These are phyloP conservation scores for Cardiospermum halicacabum DNA, from an alignment of 345 rosid species.

Conservation along the genomic window DNA sequence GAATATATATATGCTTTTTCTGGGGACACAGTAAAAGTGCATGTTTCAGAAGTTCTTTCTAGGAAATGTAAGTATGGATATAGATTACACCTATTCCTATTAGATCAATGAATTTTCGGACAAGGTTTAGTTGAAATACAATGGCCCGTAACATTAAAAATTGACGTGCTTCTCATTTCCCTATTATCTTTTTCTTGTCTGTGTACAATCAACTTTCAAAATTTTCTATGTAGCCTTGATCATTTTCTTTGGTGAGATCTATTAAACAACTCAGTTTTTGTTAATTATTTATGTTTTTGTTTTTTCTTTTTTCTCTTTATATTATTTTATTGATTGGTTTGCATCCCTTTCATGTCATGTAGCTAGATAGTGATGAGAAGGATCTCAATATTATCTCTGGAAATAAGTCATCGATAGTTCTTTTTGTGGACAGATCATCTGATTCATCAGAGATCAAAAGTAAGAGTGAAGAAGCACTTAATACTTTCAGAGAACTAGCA, in stretches of 20 bases:
- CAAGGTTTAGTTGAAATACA: neutral
- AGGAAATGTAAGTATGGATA: neutral
- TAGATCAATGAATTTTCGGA: neutral
- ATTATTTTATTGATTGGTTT: neutral
- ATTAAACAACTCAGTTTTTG: neutral
- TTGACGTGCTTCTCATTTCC: neutral
- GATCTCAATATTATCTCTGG: constrained; percentile 54
- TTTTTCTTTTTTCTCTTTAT: too few relatives aligned
- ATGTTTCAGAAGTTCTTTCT: neutral
- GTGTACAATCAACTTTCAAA: neutral
- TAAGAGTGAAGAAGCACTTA: constrained; percentile 63
- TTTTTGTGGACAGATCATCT: constrained; percentile 82
- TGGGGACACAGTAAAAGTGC: neutral
- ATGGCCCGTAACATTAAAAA: neutral
- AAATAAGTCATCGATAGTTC: constrained; percentile 66
- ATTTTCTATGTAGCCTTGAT: neutral
- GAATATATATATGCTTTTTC: too few relatives aligned
- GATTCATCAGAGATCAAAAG: constrained; percentile 47
- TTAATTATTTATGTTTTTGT: too few relatives aligned
- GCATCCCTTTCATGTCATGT: constrained; percentile 21
- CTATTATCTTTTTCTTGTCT: neutral
- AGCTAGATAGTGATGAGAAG: constrained; percentile 58
- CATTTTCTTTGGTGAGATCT: neutral
- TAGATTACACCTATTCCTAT: neutral
- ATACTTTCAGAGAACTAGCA: constrained; percentile 58